phyloP scores from a whole-genome alignment of 805 yeast genomes.

The Barnettozyma sucrosica region DNA sequence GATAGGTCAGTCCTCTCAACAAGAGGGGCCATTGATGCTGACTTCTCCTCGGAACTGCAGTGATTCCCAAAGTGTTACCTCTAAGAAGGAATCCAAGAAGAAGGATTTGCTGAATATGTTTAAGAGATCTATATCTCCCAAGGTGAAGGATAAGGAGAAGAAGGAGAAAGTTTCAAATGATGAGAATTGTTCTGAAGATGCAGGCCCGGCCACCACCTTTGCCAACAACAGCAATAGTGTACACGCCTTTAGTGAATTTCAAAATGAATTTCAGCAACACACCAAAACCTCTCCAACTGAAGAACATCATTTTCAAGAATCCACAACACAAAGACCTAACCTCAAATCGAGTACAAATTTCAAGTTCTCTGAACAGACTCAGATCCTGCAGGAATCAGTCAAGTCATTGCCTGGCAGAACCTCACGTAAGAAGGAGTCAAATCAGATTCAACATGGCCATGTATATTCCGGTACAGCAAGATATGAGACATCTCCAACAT shows the following conservation, averaged over 20 bases:
- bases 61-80: background rate
- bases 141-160: conserved; percentile 11
- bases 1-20: background rate
- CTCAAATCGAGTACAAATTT: conserved; percentile 11
- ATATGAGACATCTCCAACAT: conserved; percentile 6
- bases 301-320: background rate
- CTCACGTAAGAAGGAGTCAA: conserved; percentile 1
- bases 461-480: background rate
- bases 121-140: conserved; percentile 22
- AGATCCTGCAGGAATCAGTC: conserved; percentile 18
- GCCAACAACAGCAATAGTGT: background rate
- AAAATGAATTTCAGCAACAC: conserved; percentile 3
- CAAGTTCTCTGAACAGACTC: conserved; percentile 9
- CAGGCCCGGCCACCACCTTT: background rate
- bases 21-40: background rate
- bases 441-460: conserved; percentile 6
- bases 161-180: conserved; percentile 9
- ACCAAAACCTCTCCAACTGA: background rate
- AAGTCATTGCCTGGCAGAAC: conserved; percentile 11
- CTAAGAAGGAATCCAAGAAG: conserved; percentile 18
- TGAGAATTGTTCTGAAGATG: conserved; percentile 11
- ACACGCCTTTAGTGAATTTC: conserved; percentile 1
- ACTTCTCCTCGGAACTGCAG: background rate
- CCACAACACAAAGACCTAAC: conserved; percentile 17
- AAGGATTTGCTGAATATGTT: conserved; percentile 24